Evolutionary conservation across 2,329 filamentous ascomycete genomes (phyloP).

Genomic region (Curvularia sp.): DNA sequence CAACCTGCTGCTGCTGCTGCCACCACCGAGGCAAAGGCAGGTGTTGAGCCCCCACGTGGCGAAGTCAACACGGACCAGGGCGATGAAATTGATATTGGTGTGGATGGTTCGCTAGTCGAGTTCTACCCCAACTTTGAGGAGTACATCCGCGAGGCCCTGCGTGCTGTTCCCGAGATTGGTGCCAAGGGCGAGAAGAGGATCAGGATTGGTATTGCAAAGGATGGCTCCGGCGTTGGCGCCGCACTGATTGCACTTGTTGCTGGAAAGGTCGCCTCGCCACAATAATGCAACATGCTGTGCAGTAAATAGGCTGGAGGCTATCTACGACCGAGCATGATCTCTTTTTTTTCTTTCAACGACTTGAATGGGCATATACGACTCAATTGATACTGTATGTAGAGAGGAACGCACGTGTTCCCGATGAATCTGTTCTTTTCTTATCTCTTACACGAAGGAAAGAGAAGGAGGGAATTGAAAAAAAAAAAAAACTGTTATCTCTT

Average conservation of each 20-base stretch:
- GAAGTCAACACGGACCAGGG: slow-evolving; percentile 56
- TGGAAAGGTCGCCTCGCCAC: slow-evolving; percentile 56
- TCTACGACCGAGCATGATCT: neutral
- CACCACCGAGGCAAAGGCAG: slow-evolving; percentile 47
- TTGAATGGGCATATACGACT: neutral
- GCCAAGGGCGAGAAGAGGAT: slow-evolving; percentile 81
- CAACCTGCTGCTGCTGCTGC: slow-evolving; percentile 42
- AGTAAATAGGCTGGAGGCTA: neutral
- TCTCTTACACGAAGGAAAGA: neutral
- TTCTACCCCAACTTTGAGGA: slow-evolving; percentile 94
- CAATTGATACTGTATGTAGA: neutral
- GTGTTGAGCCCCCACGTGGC: slow-evolving; percentile 43
- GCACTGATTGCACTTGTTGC: slow-evolving; percentile 93
- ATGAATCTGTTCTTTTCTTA: neutral
- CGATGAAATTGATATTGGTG: slow-evolving; percentile 86
- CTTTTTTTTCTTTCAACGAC: neutral
- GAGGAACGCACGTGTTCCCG: neutral
- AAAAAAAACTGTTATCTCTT: neutral
- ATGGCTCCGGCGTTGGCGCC: slow-evolving; percentile 93
- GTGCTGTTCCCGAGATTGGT: slow-evolving; percentile 79
- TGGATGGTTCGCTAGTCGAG: slow-evolving; percentile 93
- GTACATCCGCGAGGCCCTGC: slow-evolving; percentile 83
- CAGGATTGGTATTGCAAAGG: slow-evolving; percentile 94
- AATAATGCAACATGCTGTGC: slow-evolving; percentile 10
- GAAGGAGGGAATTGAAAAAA: neutral